Evolutionary conservation across 2,329 filamentous ascomycete species (phyloP).

Genomic region (Chaetomium olivaceum): DNA sequence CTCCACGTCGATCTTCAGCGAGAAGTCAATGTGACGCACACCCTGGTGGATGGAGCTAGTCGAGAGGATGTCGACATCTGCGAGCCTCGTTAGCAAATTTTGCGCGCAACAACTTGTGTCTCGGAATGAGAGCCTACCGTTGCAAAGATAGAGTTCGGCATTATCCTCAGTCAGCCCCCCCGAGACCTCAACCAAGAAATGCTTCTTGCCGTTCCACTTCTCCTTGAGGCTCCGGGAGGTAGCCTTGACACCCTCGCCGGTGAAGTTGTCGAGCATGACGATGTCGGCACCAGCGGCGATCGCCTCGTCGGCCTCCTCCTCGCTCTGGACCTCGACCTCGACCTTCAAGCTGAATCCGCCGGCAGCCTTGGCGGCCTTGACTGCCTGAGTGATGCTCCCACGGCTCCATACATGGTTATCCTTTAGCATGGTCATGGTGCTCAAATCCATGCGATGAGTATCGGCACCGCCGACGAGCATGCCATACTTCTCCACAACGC

Average conservation of each 20-base stretch:
- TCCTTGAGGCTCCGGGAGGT: slow-evolving; percentile 76
- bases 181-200: slow-evolving; percentile 87
- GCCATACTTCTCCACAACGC: slow-evolving; percentile 95
- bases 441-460: slow-evolving; percentile 86
- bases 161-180: slow-evolving; percentile 86
- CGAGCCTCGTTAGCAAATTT: slow-evolving; percentile 26
- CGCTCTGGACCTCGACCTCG: slow-evolving; percentile 90
- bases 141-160: slow-evolving; percentile 75
- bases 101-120: not conserved
- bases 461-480: slow-evolving; percentile 95
- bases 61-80: slow-evolving; percentile 91
- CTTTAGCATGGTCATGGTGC: slow-evolving; percentile 97
- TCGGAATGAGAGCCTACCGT: slow-evolving; percentile 51
- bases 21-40: slow-evolving; percentile 91
- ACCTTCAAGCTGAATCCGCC: slow-evolving; percentile 92
- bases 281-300: slow-evolving; percentile 90
- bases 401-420: slow-evolving; percentile 97
- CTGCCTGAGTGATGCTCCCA: slow-evolving; percentile 81
- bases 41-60: slow-evolving; percentile 97
- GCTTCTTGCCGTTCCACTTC: slow-evolving; percentile 71
- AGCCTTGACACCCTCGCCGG: slow-evolving; percentile 70
- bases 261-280: slow-evolving; percentile 97
- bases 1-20: slow-evolving; percentile 74
- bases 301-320: slow-evolving; percentile 87
- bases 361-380: slow-evolving; percentile 76